These are phyloP conservation scores for Cyamopsis tetragonoloba DNA, from an alignment of 306 rosid genomes.

Conservation along the genomic window DNA sequence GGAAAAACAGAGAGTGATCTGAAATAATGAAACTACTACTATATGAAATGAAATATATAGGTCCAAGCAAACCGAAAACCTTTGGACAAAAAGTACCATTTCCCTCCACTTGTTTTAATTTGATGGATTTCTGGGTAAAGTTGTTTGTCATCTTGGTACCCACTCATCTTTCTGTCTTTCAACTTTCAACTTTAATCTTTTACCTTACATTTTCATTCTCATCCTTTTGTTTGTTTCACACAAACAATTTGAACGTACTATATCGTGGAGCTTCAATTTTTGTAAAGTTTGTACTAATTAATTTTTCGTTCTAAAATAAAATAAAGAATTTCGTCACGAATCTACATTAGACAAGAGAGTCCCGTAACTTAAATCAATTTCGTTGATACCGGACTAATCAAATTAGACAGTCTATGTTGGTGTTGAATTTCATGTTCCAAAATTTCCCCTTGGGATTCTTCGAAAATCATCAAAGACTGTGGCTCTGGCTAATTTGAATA, in stretches of 20 bases:
- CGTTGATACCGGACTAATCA: too few species aligned
- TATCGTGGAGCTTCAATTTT: neutral
- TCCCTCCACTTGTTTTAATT: conserved; percentile 25
- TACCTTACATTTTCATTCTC: neutral
- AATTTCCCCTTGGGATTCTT: neutral
- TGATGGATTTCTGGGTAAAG: conserved; percentile 26
- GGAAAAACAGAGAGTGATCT: neutral
- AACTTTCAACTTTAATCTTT: neutral
- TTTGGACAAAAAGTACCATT: conserved; percentile 31
- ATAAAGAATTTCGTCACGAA: too few species aligned
- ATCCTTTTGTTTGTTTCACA: neutral
- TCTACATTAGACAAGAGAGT: too few species aligned
- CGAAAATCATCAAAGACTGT: neutral
- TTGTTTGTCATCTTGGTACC: conserved; percentile 39
- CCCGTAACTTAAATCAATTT: too few species aligned
- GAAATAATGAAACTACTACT: neutral
- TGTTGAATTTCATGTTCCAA: conserved; percentile 1
- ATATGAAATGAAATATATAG: neutral
- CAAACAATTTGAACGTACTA: neutral
- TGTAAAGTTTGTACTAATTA: too few species aligned
- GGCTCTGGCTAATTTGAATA: neutral
- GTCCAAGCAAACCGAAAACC: conserved; percentile 21
- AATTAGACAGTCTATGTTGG: too few species aligned
- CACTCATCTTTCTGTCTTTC: conserved; percentile 16
- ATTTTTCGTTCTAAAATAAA: too few species aligned